phyloP scores from a whole-genome alignment of 169 alveolate species.

The Plasmodium vinckei region DNA sequence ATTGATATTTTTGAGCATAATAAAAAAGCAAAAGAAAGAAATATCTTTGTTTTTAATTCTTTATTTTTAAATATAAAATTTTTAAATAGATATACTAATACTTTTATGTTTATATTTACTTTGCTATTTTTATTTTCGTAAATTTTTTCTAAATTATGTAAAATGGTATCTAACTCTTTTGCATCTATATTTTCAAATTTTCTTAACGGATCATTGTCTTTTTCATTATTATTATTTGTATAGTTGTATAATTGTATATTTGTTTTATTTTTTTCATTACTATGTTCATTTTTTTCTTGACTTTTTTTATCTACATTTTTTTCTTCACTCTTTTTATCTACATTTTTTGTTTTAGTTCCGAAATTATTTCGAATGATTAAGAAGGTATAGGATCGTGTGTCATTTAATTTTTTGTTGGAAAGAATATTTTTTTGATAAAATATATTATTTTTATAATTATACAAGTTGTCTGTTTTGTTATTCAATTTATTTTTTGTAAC shows the following conservation, averaged over 20 bases:
- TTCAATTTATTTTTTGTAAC: too few relatives aligned
- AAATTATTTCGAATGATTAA: too few relatives aligned
- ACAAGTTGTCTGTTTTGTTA: too few relatives aligned
- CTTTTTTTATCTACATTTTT: too few relatives aligned
- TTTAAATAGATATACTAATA: slow-evolving; percentile 73
- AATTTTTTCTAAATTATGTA: slow-evolving; percentile 30
- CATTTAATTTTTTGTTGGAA: too few relatives aligned
- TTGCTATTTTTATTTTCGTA: slow-evolving; percentile 44
- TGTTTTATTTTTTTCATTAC: background rate
- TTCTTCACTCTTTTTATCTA: too few relatives aligned
- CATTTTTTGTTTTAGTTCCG: too few relatives aligned
- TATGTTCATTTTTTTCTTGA: background rate
- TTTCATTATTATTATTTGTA: background rate
- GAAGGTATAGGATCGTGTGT: too few relatives aligned
- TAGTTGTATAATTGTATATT: background rate
- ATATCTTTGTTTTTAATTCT: slow-evolving; percentile 55
- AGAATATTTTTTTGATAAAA: too few relatives aligned
- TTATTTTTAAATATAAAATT: slow-evolving; percentile 71
- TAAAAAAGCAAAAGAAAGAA: slow-evolving; percentile 63
- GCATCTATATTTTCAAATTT: slow-evolving; percentile 20
- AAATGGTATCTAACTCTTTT: slow-evolving; percentile 52
- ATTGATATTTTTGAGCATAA: slow-evolving; percentile 71
- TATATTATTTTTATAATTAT: too few relatives aligned
- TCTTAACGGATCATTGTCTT: background rate
- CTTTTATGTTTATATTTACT: slow-evolving; percentile 54